Evolutionary conservation across 768 basidiomycete genomes (phyloP).

Genomic region (Amanita polypyramis): DNA sequence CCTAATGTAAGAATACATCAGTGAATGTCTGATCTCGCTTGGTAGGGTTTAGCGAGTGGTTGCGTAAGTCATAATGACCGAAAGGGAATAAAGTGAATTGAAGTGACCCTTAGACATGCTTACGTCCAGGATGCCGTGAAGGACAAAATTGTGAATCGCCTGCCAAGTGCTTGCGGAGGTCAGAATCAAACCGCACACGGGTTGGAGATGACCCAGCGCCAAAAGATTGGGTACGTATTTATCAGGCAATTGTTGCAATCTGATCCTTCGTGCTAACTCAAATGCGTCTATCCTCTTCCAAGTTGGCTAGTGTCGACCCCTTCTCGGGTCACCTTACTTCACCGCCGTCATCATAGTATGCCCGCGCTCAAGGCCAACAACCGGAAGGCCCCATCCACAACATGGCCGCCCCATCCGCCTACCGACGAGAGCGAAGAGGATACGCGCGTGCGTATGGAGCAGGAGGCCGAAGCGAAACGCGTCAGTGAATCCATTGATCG

Average conservation of each 20-base stretch:
- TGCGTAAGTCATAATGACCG: not conserved
- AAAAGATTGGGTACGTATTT: constrained; percentile 5
- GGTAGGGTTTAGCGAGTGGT: not conserved
- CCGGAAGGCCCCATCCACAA: not conserved
- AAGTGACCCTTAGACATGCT: not conserved
- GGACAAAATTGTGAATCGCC: not conserved
- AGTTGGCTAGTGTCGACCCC: constrained; percentile 7
- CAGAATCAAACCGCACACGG: too few species aligned
- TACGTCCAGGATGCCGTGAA: not conserved
- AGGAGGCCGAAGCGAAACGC: constrained; percentile 40
- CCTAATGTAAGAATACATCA: not conserved
- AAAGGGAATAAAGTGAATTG: not conserved
- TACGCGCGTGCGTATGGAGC: constrained; percentile 25
- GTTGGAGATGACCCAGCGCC: not conserved
- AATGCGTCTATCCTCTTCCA: not conserved
- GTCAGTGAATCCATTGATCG: constrained; percentile 47
- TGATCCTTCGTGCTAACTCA: not conserved
- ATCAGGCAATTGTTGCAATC: not conserved
- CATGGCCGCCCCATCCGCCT: constrained; percentile 20
- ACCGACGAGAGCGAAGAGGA: constrained; percentile 32
- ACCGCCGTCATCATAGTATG: constrained; percentile 8
- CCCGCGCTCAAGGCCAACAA: constrained; percentile 6
- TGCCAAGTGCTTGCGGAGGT: not conserved
- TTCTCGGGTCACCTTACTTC: constrained; percentile 5
- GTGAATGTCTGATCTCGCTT: not conserved